A percentile compares a stretch with the other conserved stretches of the same genome.
Conservation (phyloP, 2,329 filamentous ascomycete species). For the Didymella sp. region DNA sequence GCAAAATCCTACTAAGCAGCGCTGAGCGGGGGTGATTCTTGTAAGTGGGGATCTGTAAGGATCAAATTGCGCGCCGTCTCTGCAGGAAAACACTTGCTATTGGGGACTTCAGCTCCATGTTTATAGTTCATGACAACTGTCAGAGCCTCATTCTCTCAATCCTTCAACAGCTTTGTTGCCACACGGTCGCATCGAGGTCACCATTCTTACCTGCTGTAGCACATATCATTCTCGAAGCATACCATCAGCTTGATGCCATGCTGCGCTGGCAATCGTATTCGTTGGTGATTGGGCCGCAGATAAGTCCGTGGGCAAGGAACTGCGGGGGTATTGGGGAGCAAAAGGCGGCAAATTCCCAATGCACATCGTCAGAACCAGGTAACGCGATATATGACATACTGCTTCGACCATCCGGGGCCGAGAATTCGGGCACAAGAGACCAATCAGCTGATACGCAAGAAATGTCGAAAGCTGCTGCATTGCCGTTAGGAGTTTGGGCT, state of each 20-base stretch:
- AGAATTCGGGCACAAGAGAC: conserved; percentile 28
- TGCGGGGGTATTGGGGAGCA: conserved; percentile 36
- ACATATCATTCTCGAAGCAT: conserved; percentile 29
- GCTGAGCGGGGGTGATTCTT: conserved; percentile 30
- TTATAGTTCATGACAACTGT: conserved; percentile 40
- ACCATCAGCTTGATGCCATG: conserved; percentile 37
- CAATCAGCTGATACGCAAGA: conserved; percentile 33
- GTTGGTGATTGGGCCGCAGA: conserved; percentile 40
- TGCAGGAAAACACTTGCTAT: conserved; percentile 31
- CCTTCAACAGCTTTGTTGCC: conserved; percentile 33
- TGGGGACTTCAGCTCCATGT: conserved; percentile 34
- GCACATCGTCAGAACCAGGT: conserved; percentile 35
- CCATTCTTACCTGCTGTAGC: conserved; percentile 31
- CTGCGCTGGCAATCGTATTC: conserved; percentile 38
- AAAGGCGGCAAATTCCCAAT: conserved; percentile 34
- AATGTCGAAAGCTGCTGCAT: conserved; percentile 27
- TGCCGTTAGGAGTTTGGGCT: conserved; percentile 36
- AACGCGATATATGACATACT: conserved; percentile 42
- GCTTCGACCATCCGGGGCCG: conserved; percentile 31
- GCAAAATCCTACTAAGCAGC: conserved; percentile 22
- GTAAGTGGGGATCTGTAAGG: conserved; percentile 33
- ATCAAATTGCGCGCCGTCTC: conserved; percentile 32
- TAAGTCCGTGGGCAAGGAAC: conserved; percentile 31
- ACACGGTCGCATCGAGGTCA: conserved; percentile 32
- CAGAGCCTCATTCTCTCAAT: conserved; percentile 36